Base-by-base conservation (phyloP, 1,284 basidiomycete genomes). In the Erythrobasidium hasegawianum region DNA sequence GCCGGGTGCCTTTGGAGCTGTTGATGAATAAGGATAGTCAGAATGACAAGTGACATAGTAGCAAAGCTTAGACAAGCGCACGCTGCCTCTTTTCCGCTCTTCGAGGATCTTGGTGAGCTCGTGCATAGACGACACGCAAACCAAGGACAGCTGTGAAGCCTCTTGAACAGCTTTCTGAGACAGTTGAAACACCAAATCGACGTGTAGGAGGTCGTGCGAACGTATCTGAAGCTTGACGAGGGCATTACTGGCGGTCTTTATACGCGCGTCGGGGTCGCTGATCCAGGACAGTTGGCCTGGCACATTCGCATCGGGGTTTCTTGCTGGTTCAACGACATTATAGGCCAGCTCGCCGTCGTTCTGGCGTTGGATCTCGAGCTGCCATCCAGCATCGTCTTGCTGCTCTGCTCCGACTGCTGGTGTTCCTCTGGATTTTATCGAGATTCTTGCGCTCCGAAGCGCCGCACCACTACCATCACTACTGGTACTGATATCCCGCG, bases 1-100 rank as follows among this genome's bases (percentile, higher is more conserved):
- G 55, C 43, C 1, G 62, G 62, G 33, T 65, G 62, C n/a, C 54
- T 50, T 29, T 65, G 62, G 11, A 65, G 45, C 62, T 65, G 47
- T 16, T 24, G 29, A 24, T 5, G n/a, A 24, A 16, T n/a, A 40
- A 10, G 38, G 26, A 14, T 3, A 8, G 38, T 40, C 54, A 56
- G 24, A 9, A 27, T 54, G 16, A 26, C n/a, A 24, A 7, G 18
- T 1, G 14, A 11, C 26, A 58, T 26, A 27, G 11, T 33, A 22
- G 54, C n/a, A 33, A 33, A 5, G 11, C 33, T 4, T 11, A 33
- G 11, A 33, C 33, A 33, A 33, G 33, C 33, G 18, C 33, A 65
- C 62, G 50, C 53, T 58, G 45, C 55, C 55, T 26, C 62, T 41
- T 47, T 65, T 65, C 45, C 62, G 22, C 38, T 65, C 62, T 53